Percentiles rank a stretch among this genome's conserved stretches.
These are phyloP conservation scores for Penicillium pancosmium DNA, from an alignment of 495 filamentous ascomycete genomes.

Conservation along the genomic window DNA sequence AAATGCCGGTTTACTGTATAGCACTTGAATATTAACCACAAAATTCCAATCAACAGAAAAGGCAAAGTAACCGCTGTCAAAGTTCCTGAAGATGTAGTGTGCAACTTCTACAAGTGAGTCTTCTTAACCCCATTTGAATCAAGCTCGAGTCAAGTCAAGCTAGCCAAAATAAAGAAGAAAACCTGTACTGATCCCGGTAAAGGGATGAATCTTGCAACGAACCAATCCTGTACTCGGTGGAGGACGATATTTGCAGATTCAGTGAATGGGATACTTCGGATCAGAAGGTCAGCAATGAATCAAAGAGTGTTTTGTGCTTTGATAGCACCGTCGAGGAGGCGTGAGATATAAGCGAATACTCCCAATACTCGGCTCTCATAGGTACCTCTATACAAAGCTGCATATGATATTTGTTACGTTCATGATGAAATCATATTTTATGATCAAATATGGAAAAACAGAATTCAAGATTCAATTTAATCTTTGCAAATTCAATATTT, in stretches of 20 bases:
- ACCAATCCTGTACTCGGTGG: background rate
- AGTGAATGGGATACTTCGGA: background rate
- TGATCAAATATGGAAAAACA: no score
- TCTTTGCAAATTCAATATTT: no score
- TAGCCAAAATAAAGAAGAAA: background rate
- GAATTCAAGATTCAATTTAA: no score
- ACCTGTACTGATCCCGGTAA: background rate
- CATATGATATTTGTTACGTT: no score
- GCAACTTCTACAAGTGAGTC: conserved; percentile 5
- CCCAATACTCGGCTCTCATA: no score
- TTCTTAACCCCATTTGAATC: background rate
- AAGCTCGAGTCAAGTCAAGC: background rate
- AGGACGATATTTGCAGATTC: conserved; percentile 1
- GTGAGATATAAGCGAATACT: background rate
- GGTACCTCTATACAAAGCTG: no score
- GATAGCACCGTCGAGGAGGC: background rate
- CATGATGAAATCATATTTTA: no score
- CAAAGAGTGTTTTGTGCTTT: background rate
- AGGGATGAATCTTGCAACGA: background rate
- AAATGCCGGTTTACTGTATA: no score
- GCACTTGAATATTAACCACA: background rate
- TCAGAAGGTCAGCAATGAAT: background rate
- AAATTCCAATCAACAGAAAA: background rate
- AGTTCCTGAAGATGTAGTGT: background rate
- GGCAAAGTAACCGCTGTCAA: conserved; percentile 1